Evolutionary conservation across 2,329 filamentous ascomycete species (phyloP).

Genomic region (Phoma herbarum): DNA sequence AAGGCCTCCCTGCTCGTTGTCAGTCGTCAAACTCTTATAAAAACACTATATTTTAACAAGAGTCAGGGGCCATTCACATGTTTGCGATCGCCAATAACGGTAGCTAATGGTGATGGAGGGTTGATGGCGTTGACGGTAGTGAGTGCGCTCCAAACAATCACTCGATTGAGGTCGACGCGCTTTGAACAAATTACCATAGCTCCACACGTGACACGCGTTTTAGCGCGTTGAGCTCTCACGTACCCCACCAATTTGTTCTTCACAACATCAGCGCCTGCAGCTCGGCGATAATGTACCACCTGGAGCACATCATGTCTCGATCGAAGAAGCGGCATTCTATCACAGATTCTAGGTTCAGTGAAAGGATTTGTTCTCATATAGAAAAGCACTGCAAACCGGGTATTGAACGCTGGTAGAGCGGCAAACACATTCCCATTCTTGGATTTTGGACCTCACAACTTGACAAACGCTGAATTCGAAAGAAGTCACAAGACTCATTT

Average conservation of each 20-base stretch:
- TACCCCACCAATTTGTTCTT: background rate
- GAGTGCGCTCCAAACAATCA: constrained; percentile 6
- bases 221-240: constrained; percentile 1
- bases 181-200: background rate
- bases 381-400: background rate
- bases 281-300: background rate
- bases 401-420: background rate
- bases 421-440: background rate
- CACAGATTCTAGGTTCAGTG: no score
- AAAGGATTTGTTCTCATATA: background rate
- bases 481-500: no score
- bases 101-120: constrained; percentile 3
- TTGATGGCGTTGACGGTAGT: constrained; percentile 5
- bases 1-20: constrained; percentile 79
- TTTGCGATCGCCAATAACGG: constrained; percentile 11
- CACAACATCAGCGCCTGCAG: background rate
- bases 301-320: background rate
- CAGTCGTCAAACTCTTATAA: constrained; percentile 1
- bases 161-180: constrained; percentile 4
- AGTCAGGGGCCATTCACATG: background rate
- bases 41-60: background rate
- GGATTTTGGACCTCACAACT: background rate
- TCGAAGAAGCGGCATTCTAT: background rate
- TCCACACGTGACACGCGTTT: constrained; percentile 13
- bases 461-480: background rate